Percentiles rank a stretch among this genome's conserved stretches.
These are phyloP conservation scores for Phytophthora palmivora DNA, from an alignment of 352 stramenopile species.

Conservation along the genomic window DNA sequence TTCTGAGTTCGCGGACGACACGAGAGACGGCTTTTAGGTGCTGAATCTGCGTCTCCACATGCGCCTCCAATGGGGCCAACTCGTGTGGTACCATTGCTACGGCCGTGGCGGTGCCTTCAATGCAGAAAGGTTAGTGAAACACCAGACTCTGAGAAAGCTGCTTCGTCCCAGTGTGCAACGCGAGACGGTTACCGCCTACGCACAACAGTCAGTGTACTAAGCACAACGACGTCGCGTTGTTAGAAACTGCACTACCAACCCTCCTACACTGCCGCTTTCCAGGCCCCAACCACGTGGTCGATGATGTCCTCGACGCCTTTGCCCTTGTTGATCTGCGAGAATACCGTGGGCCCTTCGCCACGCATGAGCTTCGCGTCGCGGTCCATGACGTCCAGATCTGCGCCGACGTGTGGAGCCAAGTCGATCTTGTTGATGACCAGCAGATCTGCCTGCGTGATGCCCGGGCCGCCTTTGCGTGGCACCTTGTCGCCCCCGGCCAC, in stretches of 20 bases:
- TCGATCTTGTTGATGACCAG: constrained; percentile 99
- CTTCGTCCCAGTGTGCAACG: constrained; percentile 8
- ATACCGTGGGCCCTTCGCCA: constrained; percentile 93
- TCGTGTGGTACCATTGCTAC: constrained; percentile 20
- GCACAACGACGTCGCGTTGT: constrained; percentile 5
- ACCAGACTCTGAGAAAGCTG: constrained; percentile 3
- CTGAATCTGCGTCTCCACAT: constrained; percentile 40
- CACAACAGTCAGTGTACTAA: neutral
- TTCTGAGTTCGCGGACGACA: constrained; percentile 47
- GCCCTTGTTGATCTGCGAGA: constrained; percentile 95
- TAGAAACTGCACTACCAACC: neutral
- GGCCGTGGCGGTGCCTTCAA: constrained; percentile 19
- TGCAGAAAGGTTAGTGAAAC: constrained; percentile 26
- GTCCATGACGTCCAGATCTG: constrained; percentile 95
- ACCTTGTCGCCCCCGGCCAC: constrained; percentile 98
- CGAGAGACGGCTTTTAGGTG: constrained; percentile 28
- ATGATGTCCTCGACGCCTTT: constrained; percentile 92
- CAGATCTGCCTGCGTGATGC: constrained; percentile 97
- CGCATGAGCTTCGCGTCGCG: constrained; percentile 96
- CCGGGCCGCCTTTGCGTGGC: constrained; percentile 96
- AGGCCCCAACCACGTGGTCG: constrained; percentile 64
- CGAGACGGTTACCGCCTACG: constrained; percentile 19
- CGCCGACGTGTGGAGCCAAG: constrained; percentile 95
- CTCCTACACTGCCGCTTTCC: constrained; percentile 38
- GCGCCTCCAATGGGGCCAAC: constrained; percentile 38